Base-by-base conservation (phyloP, 2,329 filamentous ascomycete species). In the Pseudofabraea citricarpa region DNA sequence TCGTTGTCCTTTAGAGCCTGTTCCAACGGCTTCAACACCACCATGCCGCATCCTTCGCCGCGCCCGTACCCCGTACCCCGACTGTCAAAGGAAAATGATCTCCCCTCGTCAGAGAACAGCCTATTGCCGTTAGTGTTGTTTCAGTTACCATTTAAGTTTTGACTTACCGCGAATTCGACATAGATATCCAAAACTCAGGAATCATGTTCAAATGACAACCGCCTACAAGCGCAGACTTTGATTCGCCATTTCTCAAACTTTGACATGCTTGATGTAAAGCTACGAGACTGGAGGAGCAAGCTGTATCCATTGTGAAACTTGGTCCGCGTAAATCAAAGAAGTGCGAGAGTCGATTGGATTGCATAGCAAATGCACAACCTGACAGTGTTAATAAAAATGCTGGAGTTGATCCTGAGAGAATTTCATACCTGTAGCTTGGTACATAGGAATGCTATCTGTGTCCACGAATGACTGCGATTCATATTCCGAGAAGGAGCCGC, bases 11-110 rank as follows among this genome's bases (percentile, higher is more conserved):
- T 64, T 5, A 84, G 50, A 2, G 81, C 81, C 55, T 80, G 73
- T 5, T 68, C 63, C 0, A 84, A 61, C 2, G 70, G 70, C 59
- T 84, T 85, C 37, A 85, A 55, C 4, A 83, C 53, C 1, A 85
- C 59, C 12, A 76, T 68, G 0, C 71, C 77, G 22, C 77, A 66
- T 0, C 80, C 81, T 53, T 85, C 81, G 1, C 79, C 81, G 27
- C 80, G 69, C 0, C 74, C 79, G 52, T 85, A 85, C 1, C 82
- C 82, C 43, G 79, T 74, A 15, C 77, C 81, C 2, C 71, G 66
- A 15, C 66, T 55, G 48, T 83, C 79, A 50, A 79, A 82, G 3
- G 74, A 74, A 46, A 71, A 58, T 9, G 51, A 61, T 24, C 51
- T 44, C 9, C 58, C 58, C 24, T 54, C 45, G 21, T 52, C 51